A percentile compares a stretch with the other conserved stretches of the same genome.
Evolutionary conservation across 1,284 basidiomycete species (phyloP).

Genomic region (Dichomitus squalens): DNA sequence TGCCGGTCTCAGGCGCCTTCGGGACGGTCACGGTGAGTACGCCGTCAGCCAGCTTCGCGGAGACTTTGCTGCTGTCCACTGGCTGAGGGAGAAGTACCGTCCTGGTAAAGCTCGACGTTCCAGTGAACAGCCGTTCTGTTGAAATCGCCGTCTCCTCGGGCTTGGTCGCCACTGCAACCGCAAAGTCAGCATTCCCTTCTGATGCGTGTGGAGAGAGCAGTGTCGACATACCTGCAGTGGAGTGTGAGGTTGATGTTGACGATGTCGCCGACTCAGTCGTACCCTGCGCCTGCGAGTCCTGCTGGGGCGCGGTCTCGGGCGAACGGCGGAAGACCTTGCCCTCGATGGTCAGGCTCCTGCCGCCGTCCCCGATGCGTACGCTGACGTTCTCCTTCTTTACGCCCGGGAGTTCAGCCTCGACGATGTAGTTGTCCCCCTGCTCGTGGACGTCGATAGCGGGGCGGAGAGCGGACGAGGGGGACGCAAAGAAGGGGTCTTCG

Average conservation of each 20-base stretch:
- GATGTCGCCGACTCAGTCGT: neutral
- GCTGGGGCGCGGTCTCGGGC: slow-evolving; percentile 15
- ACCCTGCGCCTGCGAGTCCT: slow-evolving; percentile 1
- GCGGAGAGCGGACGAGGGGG: slow-evolving; percentile 34
- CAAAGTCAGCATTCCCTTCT: slow-evolving; percentile 3
- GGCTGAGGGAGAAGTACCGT: slow-evolving; percentile 71
- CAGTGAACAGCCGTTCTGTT: slow-evolving; percentile 58
- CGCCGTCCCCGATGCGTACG: slow-evolving; percentile 68
- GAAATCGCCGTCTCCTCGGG: slow-evolving; percentile 47
- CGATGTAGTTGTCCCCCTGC: slow-evolving; percentile 61
- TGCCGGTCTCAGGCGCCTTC: slow-evolving; percentile 59
- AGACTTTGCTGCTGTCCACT: slow-evolving; percentile 58
- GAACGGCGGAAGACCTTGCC: slow-evolving; percentile 50
- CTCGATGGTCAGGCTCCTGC: slow-evolving; percentile 71
- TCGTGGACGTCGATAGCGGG: slow-evolving; percentile 71
- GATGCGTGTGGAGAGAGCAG: neutral
- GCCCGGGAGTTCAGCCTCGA: slow-evolving; percentile 79
- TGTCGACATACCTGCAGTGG: slow-evolving; percentile 31
- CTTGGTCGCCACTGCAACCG: slow-evolving; percentile 31
- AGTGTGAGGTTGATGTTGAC: slow-evolving; percentile 18
- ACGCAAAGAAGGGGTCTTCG: slow-evolving; percentile 53
- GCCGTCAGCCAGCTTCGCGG: slow-evolving; percentile 69
- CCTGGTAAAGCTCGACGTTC: slow-evolving; percentile 59
- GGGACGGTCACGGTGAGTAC: slow-evolving; percentile 65
- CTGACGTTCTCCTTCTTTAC: slow-evolving; percentile 78